A percentile compares a stretch with the other conserved stretches of the same genome.
Conservation (phyloP, 2,329 filamentous ascomycete genomes). For the Boeremia exigua region DNA sequence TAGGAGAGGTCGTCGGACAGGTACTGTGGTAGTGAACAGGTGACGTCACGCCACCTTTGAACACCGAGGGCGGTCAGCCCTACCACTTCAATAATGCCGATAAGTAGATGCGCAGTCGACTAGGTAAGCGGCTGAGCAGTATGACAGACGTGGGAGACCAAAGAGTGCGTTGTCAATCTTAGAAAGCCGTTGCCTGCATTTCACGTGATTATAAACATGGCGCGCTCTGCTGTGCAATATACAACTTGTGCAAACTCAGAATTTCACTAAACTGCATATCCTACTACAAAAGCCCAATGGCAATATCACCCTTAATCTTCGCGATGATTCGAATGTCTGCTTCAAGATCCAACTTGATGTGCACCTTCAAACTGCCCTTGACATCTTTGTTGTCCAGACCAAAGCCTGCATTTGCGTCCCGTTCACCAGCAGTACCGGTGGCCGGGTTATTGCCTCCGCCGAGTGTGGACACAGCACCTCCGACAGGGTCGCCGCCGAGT, state of each 20-base stretch:
- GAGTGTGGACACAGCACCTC: constrained; percentile 13
- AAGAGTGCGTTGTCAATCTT: no score
- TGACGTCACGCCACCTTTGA: not conserved
- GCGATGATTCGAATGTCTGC: constrained; percentile 31
- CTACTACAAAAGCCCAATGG: constrained; percentile 27
- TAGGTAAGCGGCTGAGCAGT: no score
- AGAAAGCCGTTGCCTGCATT: no score
- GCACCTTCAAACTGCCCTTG: constrained; percentile 31
- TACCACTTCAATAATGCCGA: not conserved
- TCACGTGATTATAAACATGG: no score
- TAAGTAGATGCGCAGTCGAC: not conserved
- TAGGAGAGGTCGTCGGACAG: not conserved
- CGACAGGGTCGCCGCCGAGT: constrained; percentile 12
- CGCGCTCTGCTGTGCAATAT: no score
- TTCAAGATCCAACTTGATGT: constrained; percentile 32
- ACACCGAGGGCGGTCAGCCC: no score
- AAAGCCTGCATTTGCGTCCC: constrained; percentile 19
- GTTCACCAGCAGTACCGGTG: constrained; percentile 10
- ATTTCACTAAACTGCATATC: not conserved
- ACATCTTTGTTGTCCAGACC: constrained; percentile 33
- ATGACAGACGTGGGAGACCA: no score
- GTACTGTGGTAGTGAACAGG: not conserved
- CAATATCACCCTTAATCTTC: constrained; percentile 30
- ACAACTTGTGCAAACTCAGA: not conserved
- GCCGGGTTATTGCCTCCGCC: not conserved